A percentile compares a stretch with the other conserved stretches of the same genome.
Evolutionary conservation across 2,329 filamentous ascomycete species (phyloP).

Genomic region (Ophiostoma ulmi): DNA sequence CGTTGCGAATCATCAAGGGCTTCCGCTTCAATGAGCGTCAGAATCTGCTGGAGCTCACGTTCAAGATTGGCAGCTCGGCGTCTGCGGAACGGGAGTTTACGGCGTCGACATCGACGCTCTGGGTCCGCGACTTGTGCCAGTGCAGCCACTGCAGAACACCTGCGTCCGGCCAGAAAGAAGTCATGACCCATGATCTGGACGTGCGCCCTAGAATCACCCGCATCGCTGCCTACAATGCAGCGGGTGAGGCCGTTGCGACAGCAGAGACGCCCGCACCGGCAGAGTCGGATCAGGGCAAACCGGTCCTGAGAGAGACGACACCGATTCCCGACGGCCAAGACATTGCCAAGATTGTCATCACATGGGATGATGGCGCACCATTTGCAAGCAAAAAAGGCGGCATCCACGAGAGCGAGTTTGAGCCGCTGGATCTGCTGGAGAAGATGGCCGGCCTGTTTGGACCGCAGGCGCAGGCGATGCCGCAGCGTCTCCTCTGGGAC

Average conservation of each 20-base stretch:
- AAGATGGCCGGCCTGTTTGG: slow-evolving; percentile 37
- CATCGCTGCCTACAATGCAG: neutral
- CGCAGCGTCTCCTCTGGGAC: slow-evolving; percentile 40
- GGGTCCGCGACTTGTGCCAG: slow-evolving; percentile 54
- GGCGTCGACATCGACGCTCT: slow-evolving; percentile 26
- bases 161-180: slow-evolving; percentile 58
- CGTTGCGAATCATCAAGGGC: neutral
- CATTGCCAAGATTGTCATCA: neutral
- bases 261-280: neutral
- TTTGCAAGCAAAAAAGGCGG: neutral
- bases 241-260: neutral
- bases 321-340: neutral
- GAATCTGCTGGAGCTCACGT: neutral
- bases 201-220: slow-evolving; percentile 17
- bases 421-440: slow-evolving; percentile 22
- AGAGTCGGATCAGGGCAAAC: neutral
- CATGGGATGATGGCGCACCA: neutral
- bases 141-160: slow-evolving; percentile 55
- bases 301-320: slow-evolving; percentile 6
- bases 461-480: slow-evolving; percentile 37
- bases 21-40: neutral
- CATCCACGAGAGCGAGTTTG: slow-evolving; percentile 19
- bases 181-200: slow-evolving; percentile 61
- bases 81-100: neutral
- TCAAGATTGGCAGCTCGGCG: neutral